phyloP scores from a whole-genome alignment of 371 early-diverging fungal genomes.

The Syncephalastrum contaminatum region DNA sequence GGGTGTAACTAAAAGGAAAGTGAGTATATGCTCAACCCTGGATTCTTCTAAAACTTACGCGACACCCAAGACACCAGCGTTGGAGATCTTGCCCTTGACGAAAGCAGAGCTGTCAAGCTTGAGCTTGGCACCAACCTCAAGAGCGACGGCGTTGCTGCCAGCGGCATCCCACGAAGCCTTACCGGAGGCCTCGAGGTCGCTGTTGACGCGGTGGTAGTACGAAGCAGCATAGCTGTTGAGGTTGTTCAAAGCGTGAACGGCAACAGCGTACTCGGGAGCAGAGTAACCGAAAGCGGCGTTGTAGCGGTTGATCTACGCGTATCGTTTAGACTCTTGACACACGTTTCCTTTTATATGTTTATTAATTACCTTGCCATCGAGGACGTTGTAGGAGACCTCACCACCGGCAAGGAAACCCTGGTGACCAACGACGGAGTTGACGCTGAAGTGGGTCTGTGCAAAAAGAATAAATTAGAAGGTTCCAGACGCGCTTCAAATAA shows the following conservation, averaged over 20 bases:
- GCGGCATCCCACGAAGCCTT: conserved; percentile 90
- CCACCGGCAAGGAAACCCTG: conserved; percentile 90
- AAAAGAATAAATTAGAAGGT: conserved; percentile 2
- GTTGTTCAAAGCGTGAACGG: conserved; percentile 78
- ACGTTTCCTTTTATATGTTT: not conserved
- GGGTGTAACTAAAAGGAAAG: conserved; percentile 66
- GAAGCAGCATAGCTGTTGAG: conserved; percentile 81
- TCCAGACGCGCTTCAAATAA: not conserved
- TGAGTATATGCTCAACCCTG: not conserved
- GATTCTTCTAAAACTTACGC: conserved; percentile 39
- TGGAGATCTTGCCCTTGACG: conserved; percentile 97
- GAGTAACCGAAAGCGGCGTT: conserved; percentile 86
- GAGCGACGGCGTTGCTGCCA: conserved; percentile 70
- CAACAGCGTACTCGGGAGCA: conserved; percentile 83
- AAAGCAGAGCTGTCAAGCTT: conserved; percentile 85
- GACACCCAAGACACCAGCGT: conserved; percentile 89
- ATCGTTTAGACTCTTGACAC: not conserved
- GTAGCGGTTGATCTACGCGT: conserved; percentile 70
- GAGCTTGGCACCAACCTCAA: conserved; percentile 96
- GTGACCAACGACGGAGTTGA: conserved; percentile 60
- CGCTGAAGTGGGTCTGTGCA: conserved; percentile 42
- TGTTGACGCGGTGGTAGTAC: conserved; percentile 93
- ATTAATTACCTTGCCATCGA: conserved; percentile 65
- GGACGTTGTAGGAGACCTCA: conserved; percentile 90
- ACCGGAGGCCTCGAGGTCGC: conserved; percentile 90